Base-by-base conservation (phyloP, 2,329 filamentous ascomycete species). In the Massarina eburnea region DNA sequence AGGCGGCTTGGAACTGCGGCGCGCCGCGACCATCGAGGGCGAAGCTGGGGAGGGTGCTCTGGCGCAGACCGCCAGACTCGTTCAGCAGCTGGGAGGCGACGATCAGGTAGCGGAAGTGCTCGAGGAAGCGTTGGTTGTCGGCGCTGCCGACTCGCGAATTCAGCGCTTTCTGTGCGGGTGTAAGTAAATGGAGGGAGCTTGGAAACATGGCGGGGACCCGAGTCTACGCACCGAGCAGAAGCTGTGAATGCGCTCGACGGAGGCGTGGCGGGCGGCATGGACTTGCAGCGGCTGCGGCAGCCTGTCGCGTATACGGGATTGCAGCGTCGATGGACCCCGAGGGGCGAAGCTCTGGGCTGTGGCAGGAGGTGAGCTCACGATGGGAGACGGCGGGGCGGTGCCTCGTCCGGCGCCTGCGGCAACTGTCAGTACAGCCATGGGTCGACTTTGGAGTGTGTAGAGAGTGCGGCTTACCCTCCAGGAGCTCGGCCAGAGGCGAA, bases 91-190 rank as follows among this genome's bases (percentile, higher is more conserved):
- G 91, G 18, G 91, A 96, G 40, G 91, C 91, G 62, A 96, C 88
- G 54, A 96, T 89, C 18, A 89, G 87, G 72, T 96, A 96, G 53
- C 91, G 88, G 63, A 96, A 96, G 64, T 91, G 88, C 71, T 96
- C 91, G 48, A 96, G 79, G 62, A 96, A 96, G 55, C 85, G 85
- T 57, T 86, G 80, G 65, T 91, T 95, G 59, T 95, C 91, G 57
- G 82, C 83, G 54, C 85, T 80, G 44, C 88, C 85, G 52, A 95
- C 80, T 50, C 82, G 81, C 32, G 85, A 84, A 54, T 86, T 87
- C 46, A 91, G 80, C 8, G 81, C 86, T 59, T 79, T 80, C 85
- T 89, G 62, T 35, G 22, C 17, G 43, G n/a, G 24, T 53, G 57
- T 62, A 35, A 63, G 54, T 20, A 36, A 21, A 1, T 21, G 37